Conservation (phyloP, 2,329 filamentous ascomycete genomes). For the Penicillium paneum region DNA sequence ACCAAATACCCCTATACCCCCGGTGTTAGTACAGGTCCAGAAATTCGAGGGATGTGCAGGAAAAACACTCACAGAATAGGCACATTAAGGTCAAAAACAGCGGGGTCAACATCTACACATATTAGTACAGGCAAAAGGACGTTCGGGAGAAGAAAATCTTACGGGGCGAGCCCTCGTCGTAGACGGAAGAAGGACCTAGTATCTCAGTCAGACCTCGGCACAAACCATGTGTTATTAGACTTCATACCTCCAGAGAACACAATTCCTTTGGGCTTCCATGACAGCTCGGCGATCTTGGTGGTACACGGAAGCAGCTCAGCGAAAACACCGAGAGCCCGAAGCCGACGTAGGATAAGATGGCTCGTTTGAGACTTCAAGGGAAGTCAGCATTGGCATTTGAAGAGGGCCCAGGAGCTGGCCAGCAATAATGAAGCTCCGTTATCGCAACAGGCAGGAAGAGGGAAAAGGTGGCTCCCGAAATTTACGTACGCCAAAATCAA, state of each 20-base stretch:
- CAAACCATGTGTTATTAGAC: not conserved
- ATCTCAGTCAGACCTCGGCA: conserved; percentile 5
- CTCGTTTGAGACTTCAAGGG: conserved; percentile 12
- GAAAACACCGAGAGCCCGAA: conserved; percentile 77
- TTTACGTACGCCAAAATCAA: conserved; percentile 14
- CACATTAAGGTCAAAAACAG: conserved; percentile 60
- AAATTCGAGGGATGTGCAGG: conserved; percentile 60
- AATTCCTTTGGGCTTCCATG: conserved; percentile 79
- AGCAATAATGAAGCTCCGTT: not conserved
- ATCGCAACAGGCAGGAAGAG: not conserved
- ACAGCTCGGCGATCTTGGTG: conserved; percentile 71
- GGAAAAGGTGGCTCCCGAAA: not conserved
- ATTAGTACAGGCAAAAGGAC: not conserved
- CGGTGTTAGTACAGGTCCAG: conserved; percentile 44
- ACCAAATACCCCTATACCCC: conserved; percentile 17
- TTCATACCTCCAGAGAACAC: conserved; percentile 61
- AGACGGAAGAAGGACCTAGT: conserved; percentile 69
- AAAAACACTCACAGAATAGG: conserved; percentile 55
- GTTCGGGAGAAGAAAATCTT: conserved; percentile 5
- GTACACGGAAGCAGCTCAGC: conserved; percentile 86
- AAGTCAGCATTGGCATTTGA: conserved; percentile 4
- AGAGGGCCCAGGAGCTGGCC: not conserved
- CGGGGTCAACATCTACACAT: conserved; percentile 65
- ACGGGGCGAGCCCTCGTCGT: conserved; percentile 69
- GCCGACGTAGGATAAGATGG: conserved; percentile 41